A percentile compares a stretch with the other conserved stretches of the same genome.
These are phyloP conservation scores for Candida hungchunana DNA, from an alignment of 805 yeast species.

Conservation along the genomic window DNA sequence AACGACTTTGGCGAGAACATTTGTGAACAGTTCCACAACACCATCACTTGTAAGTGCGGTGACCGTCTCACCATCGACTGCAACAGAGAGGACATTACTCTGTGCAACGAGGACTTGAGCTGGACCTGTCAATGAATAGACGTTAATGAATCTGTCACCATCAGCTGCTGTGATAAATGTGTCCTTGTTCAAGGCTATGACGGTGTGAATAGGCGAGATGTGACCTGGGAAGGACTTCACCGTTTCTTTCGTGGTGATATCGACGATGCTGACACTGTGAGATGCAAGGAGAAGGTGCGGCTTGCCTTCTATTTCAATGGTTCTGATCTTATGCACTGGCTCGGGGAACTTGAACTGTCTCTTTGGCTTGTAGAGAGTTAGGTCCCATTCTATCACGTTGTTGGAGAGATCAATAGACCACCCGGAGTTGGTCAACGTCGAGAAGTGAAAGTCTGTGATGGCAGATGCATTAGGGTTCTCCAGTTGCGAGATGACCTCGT, in stretches of 20 bases:
- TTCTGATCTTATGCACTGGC: constrained; percentile 29
- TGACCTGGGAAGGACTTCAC: constrained; percentile 69
- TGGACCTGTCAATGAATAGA: constrained; percentile 44
- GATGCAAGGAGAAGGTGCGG: constrained; percentile 58
- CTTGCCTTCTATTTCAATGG: constrained; percentile 26
- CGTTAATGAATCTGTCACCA: constrained; percentile 78
- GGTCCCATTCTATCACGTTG: constrained; percentile 57
- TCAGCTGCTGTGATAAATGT: constrained; percentile 64
- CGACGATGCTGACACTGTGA: constrained; percentile 56
- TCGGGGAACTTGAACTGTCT: constrained; percentile 39
- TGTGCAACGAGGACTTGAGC: constrained; percentile 68
- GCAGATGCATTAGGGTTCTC: constrained; percentile 42
- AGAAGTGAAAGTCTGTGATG: constrained; percentile 47
- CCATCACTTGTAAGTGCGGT: constrained; percentile 74
- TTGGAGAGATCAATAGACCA: constrained; percentile 64
- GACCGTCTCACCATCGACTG: constrained; percentile 36
- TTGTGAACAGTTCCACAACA: constrained; percentile 60
- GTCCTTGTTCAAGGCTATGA: constrained; percentile 38
- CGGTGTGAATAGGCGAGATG: constrained; percentile 56
- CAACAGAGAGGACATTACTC: constrained; percentile 48
- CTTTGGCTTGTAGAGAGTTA: constrained; percentile 37
- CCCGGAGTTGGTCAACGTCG: constrained; percentile 37
- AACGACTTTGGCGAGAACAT: constrained; percentile 39
- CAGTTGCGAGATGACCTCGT: constrained; percentile 51
- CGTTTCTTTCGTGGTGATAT: constrained; percentile 35